These are phyloP conservation scores for Aspergillus aculeatinus DNA, from an alignment of 2,329 filamentous ascomycete species.

Conservation along the genomic window DNA sequence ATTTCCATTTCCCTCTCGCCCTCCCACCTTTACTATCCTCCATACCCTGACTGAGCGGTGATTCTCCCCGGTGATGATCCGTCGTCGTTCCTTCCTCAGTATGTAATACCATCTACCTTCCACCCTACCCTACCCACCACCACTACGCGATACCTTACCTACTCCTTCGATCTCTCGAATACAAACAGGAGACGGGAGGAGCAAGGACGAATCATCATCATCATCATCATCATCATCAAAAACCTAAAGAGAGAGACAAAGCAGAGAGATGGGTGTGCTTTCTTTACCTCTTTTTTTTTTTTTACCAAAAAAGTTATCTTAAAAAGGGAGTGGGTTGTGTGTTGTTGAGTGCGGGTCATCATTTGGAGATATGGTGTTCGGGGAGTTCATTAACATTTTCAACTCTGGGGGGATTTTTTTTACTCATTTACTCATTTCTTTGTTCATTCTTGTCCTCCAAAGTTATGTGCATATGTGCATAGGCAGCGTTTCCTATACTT, in stretches of 20 bases:
- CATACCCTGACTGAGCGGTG: background rate
- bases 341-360: background rate
- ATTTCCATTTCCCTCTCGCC: no score
- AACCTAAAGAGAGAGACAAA: conserved; percentile 5
- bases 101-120: background rate
- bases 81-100: background rate
- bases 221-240: background rate
- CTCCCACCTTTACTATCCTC: no score
- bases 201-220: background rate
- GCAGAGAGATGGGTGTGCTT: conserved; percentile 9
- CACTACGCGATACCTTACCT: background rate
- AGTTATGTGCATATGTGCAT: conserved; percentile 26
- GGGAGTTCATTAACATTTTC: conserved; percentile 1
- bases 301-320: background rate
- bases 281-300: background rate
- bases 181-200: background rate
- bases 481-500: conserved; percentile 20
- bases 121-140: background rate
- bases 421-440: background rate
- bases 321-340: background rate
- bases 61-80: background rate
- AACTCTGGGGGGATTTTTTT: conserved; percentile 6
- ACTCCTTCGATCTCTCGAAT: background rate
- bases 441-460: conserved; percentile 1
- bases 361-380: conserved; percentile 14